Percentiles rank a stretch among this genome's conserved stretches.
Evolutionary conservation across 306 rosid species (phyloP).

Genomic region (Alnus rubra): DNA sequence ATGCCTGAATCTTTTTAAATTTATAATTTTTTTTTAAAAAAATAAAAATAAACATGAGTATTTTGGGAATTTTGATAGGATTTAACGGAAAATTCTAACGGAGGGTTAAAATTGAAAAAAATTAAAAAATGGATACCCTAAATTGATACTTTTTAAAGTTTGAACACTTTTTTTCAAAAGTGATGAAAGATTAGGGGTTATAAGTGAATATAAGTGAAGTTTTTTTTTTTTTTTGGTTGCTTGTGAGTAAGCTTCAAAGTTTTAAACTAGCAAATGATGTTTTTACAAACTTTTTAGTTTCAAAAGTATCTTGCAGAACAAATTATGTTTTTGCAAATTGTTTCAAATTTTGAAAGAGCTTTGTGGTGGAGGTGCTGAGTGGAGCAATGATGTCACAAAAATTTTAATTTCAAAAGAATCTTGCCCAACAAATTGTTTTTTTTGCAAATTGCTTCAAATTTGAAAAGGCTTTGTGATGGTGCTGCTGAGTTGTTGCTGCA

Average conservation of each 20-base stretch:
- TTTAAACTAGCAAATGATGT: not conserved
- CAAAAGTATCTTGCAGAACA: not conserved
- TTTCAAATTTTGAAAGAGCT: constrained; percentile 8
- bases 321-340: constrained; percentile 2
- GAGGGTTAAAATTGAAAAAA: too few relatives aligned
- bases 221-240: not conserved
- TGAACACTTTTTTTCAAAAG: too few relatives aligned
- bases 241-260: constrained; percentile 1
- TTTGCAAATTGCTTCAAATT: constrained; percentile 13
- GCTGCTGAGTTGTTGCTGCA: constrained; percentile 12
- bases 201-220: too few relatives aligned
- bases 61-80: too few relatives aligned
- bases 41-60: too few relatives aligned
- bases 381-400: not conserved
- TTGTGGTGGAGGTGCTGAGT: constrained; percentile 11
- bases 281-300: not conserved
- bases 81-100: too few relatives aligned
- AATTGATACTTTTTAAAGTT: too few relatives aligned
- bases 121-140: too few relatives aligned
- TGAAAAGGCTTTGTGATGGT: constrained; percentile 6
- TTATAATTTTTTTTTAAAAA: too few relatives aligned
- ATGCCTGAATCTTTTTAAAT: too few relatives aligned
- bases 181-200: too few relatives aligned
- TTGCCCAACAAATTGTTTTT: not conserved
- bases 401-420: not conserved